Base-by-base conservation (phyloP, 305 asterid genomes). In the Rubia occidens region DNA sequence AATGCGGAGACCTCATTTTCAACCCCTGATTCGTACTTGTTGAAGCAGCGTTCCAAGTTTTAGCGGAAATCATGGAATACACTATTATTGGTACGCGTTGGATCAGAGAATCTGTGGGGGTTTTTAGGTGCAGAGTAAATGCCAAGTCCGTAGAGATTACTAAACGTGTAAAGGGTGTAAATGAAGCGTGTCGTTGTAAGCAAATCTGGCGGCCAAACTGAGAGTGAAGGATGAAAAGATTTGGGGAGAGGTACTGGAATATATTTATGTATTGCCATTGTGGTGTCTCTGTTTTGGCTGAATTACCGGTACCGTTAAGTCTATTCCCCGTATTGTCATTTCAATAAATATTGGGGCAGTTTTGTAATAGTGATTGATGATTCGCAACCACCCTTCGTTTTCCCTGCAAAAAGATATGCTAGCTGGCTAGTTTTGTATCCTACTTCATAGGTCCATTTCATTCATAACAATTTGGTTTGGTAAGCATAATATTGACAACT, bases 1-100 rank as follows among this genome's bases (percentile, higher is more conserved):
- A 87, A 82, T 89, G 96, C 66, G 96, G 96, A 10, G 76, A 82
- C 78, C 78, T 81, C 75, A 85, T 89, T 65, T 83, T 87, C 88
- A 86, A 87, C 74, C 96, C 96, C 21, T 88, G 70, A 82, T 26
- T 62, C 47, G 29, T 37, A 18, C 8, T 18, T 14, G 17, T 51
- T 1, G 56, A 44, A 44, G 39, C 5, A 37, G 8, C 20, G 26
- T 7, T 11, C 62, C 49, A 0, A 35, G 10, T 32, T 9, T 10
- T 26, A 26, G 29, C 2, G 11, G 40, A 66, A 21, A 20, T 61
- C 32, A 47, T 51, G 58, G n/a, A 51, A 51, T 51, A 51, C 56
- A 51, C n/a, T 51, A 51, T 51, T 51, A 8, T 1, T 42, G n/a
- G 58, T 6, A 5, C 29, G 8, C 7, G 7, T 24, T 7, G 24